Base-by-base conservation (phyloP, 225 moss, liverwort and hornwort species). In the Marchantia paleacea region DNA sequence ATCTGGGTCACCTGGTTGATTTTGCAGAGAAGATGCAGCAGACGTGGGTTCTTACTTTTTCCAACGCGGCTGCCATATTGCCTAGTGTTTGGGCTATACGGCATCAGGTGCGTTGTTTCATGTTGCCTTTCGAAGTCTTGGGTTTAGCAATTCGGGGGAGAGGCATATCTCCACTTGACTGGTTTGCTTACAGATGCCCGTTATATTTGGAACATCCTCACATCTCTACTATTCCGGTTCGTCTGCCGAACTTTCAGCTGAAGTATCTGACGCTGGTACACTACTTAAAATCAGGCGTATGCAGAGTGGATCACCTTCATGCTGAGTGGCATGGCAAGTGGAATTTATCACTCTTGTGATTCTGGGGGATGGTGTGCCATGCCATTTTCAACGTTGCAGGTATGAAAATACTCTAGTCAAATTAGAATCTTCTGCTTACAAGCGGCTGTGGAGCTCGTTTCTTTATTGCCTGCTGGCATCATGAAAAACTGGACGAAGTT, bases 291-390 rank as follows among this genome's bases (percentile, higher is more conserved):
- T 13, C 79, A 97, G 97, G 89, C 87, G 11, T 93, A 91, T 79
- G 93, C 97, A 6, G 97, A 99, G 79, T 99, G 93, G 95, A 89
- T 99, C 57, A 81, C 90, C 0, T 99, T 86, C 84, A 86, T 87
- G 54, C 81, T 93, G 20, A 93, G 95, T 79, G 95, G 97, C 7
- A 75, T 89, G 65, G 20, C 93, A 16, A 99, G 97, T 72, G 92
- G 89, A 48, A 79, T 95, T 55, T 99, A 99, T 75, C 95, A 99
- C 84, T 95, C 92, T 26, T 99, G 97, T 87, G 97, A 99, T 87
- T 91, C 93, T 13, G 95, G 97, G 31, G 97, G 97, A 68, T 99
- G 92, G 95, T 99, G 97, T 13, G 93, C 85, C 74, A 83, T 99
- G 60, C 89, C 93, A 0, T 99, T 87, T 26, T 88, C 90, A 64